phyloP scores from a whole-genome alignment of 2,329 filamentous ascomycete genomes.

The Lecanicillium sp. region DNA sequence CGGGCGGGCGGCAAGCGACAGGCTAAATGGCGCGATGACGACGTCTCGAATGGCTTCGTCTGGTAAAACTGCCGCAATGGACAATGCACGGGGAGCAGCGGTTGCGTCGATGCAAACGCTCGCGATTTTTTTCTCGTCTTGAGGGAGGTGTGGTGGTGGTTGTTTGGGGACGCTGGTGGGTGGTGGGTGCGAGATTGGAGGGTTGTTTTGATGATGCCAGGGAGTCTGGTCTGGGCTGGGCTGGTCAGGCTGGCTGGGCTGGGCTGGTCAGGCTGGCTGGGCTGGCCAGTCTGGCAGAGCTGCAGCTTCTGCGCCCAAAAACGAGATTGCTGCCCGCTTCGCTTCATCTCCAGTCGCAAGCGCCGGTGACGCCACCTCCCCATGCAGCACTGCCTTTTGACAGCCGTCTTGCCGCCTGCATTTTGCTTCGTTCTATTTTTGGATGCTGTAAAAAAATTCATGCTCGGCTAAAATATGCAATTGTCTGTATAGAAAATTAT shows the following conservation, averaged over 20 bases:
- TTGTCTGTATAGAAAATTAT: too few species aligned
- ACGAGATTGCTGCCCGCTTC: slow-evolving; percentile 6
- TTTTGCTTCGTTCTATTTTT: too few species aligned
- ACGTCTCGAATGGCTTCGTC: too few species aligned
- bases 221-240: background rate
- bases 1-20: background rate
- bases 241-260: background rate
- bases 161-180: background rate
- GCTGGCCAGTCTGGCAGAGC: background rate
- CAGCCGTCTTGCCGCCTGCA: too few species aligned
- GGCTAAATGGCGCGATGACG: background rate
- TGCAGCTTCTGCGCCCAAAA: slow-evolving; percentile 1
- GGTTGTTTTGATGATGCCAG: slow-evolving; percentile 9
- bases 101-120: background rate
- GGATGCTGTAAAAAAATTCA: too few species aligned
- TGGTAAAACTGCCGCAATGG: too few species aligned
- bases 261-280: background rate
- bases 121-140: too few species aligned
- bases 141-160: slow-evolving; percentile 1
- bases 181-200: background rate
- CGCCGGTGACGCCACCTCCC: background rate
- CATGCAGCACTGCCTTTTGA: too few species aligned
- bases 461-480: too few species aligned
- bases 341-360: slow-evolving; percentile 8
- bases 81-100: too few species aligned